phyloP scores from a whole-genome alignment of 495 filamentous ascomycete genomes.

The Coniosporium apollinis region DNA sequence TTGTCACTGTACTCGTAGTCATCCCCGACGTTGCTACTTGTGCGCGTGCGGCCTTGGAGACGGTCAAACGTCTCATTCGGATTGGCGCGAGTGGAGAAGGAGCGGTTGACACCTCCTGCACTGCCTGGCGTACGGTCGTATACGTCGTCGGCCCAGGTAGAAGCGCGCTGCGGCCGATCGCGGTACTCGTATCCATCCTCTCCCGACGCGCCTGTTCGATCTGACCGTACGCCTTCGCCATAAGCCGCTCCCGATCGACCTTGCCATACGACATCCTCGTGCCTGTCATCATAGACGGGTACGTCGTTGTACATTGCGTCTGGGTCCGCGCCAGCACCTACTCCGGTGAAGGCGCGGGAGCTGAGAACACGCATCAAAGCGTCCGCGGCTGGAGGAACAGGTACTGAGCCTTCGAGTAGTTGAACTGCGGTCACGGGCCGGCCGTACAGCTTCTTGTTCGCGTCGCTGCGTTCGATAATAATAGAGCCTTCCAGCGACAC shows the following conservation, averaged over 20 bases:
- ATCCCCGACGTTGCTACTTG: slow-evolving; percentile 29
- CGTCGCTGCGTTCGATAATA: slow-evolving; percentile 84
- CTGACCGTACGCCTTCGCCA: slow-evolving; percentile 51
- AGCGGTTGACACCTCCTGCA: slow-evolving; percentile 29
- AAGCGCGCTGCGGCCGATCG: slow-evolving; percentile 48
- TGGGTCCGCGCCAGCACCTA: slow-evolving; percentile 26
- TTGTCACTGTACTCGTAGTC: slow-evolving; percentile 31
- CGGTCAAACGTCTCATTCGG: slow-evolving; percentile 34
- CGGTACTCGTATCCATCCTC: slow-evolving; percentile 36
- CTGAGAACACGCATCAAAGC: slow-evolving; percentile 73
- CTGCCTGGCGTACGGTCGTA: slow-evolving; percentile 48
- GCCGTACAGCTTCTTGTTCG: slow-evolving; percentile 91
- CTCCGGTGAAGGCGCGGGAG: slow-evolving; percentile 64
- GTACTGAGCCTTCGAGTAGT: slow-evolving; percentile 60
- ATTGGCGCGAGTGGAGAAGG: slow-evolving; percentile 32
- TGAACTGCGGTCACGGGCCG: slow-evolving; percentile 62
- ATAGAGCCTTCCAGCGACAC: slow-evolving; percentile 85
- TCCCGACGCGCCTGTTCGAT: slow-evolving; percentile 30
- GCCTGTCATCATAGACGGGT: slow-evolving; percentile 74
- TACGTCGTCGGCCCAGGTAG: slow-evolving; percentile 78
- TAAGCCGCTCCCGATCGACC: slow-evolving; percentile 57
- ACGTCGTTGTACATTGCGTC: slow-evolving; percentile 87
- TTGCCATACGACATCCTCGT: slow-evolving; percentile 91
- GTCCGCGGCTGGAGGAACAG: slow-evolving; percentile 64
- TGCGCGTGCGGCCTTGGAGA: slow-evolving; percentile 27